These are phyloP conservation scores for Persicaria tinctoria DNA, from an alignment of 148 eudicot genomes.

Conservation along the genomic window DNA sequence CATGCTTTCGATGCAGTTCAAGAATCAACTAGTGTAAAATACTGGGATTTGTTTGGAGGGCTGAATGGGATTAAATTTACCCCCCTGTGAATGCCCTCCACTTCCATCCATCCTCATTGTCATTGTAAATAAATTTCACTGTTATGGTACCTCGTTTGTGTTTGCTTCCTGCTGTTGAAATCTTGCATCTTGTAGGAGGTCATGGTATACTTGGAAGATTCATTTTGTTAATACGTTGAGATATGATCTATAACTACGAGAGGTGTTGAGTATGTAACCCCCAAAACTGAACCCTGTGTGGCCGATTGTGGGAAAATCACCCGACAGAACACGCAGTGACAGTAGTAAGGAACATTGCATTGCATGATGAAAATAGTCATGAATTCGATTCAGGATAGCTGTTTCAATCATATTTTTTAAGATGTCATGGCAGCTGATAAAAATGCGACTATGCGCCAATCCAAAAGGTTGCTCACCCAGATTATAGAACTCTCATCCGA, in stretches of 20 bases:
- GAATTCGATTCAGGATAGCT: too few relatives aligned
- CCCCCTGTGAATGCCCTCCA: conserved; percentile 3
- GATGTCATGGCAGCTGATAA: too few relatives aligned
- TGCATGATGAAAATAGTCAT: too few relatives aligned
- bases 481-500: too few relatives aligned
- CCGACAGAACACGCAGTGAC: too few relatives aligned
- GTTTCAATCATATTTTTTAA: too few relatives aligned
- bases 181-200: background rate
- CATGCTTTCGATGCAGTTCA: conserved; percentile 2
- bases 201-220: background rate
- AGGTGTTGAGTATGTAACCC: too few relatives aligned
- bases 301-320: too few relatives aligned
- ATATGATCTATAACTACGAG: background rate
- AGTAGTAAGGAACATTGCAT: too few relatives aligned
- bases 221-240: background rate
- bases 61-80: background rate
- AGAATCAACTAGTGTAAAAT: conserved; percentile 4
- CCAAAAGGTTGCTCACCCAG: too few relatives aligned
- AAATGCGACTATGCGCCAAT: too few relatives aligned
- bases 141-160: background rate
- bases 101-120: background rate
- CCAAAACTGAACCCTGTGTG: too few relatives aligned
- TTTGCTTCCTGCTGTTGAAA: background rate
- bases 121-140: background rate
- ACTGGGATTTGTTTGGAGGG: conserved; percentile 5